phyloP scores from a whole-genome alignment of 441 rosid genomes.

The Gossypium armourianum region DNA sequence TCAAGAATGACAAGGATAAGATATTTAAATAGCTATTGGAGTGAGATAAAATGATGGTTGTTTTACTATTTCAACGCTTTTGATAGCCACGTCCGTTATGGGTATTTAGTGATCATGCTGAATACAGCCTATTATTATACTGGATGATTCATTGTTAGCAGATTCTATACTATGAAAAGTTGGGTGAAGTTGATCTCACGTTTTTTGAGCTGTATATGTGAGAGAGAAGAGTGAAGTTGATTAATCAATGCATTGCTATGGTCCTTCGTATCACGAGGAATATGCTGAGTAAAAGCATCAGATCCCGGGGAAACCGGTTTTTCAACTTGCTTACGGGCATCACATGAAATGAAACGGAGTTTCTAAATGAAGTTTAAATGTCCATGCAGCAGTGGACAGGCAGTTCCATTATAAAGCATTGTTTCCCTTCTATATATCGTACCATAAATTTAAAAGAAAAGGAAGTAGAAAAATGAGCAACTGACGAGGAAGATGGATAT shows the following conservation, averaged over 20 bases:
- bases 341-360: background rate
- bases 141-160: background rate
- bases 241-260: background rate
- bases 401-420: background rate
- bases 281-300: background rate
- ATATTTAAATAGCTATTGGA: no score
- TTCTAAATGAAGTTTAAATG: background rate
- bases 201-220: background rate
- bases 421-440: background rate
- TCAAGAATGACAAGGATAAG: no score
- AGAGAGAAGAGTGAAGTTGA: background rate
- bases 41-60: no score
- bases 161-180: background rate
- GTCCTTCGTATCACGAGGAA: background rate
- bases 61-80: background rate
- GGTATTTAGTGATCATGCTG: background rate
- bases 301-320: background rate
- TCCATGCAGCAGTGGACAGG: background rate
- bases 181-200: background rate
- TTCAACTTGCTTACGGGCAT: background rate
- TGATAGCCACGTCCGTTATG: background rate
- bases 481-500: background rate
- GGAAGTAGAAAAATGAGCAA: background rate
- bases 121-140: background rate
- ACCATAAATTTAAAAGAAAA: background rate